phyloP scores from a whole-genome alignment of 2,329 filamentous ascomycete genomes.

The Pseudocercospora fijiensis region DNA sequence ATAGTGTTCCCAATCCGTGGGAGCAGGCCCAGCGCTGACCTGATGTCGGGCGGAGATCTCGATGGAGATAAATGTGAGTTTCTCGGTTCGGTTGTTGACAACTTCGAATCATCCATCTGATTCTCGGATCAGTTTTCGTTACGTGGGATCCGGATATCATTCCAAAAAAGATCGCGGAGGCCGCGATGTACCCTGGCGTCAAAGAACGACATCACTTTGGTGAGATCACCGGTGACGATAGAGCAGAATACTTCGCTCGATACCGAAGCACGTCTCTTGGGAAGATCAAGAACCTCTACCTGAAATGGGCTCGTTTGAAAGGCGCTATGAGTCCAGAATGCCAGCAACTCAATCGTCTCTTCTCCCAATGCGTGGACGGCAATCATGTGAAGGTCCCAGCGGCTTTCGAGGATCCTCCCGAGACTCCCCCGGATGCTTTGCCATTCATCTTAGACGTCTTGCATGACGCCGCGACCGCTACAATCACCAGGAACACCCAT shows the following conservation, averaged over 20 bases:
- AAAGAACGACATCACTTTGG: constrained; percentile 11
- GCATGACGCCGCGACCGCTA: constrained; percentile 3
- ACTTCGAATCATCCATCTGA: not conserved
- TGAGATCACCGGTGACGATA: constrained; percentile 9
- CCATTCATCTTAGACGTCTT: constrained; percentile 11
- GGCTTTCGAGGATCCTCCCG: constrained; percentile 8
- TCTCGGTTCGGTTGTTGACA: not conserved
- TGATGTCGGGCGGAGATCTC: constrained; percentile 17
- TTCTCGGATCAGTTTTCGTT: constrained; percentile 12
- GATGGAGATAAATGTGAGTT: constrained; percentile 14
- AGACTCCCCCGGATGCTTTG: not conserved
- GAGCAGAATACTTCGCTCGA: constrained; percentile 14
- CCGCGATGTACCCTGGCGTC: constrained; percentile 13
- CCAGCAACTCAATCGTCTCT: constrained; percentile 14
- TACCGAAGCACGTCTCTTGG: constrained; percentile 12
- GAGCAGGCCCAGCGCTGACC: constrained; percentile 15
- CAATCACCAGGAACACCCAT: not conserved
- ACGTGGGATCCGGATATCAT: constrained; percentile 17
- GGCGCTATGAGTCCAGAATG: constrained; percentile 13
- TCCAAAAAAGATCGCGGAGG: constrained; percentile 3
- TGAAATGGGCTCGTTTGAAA: constrained; percentile 13
- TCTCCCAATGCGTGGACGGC: constrained; percentile 17
- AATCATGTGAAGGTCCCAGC: constrained; percentile 8
- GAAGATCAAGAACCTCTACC: constrained; percentile 13
- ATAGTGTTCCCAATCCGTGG: constrained; percentile 12